Evolutionary conservation across 176 grass and related monocot genomes (phyloP).

Genomic region (Carex kokanica): DNA sequence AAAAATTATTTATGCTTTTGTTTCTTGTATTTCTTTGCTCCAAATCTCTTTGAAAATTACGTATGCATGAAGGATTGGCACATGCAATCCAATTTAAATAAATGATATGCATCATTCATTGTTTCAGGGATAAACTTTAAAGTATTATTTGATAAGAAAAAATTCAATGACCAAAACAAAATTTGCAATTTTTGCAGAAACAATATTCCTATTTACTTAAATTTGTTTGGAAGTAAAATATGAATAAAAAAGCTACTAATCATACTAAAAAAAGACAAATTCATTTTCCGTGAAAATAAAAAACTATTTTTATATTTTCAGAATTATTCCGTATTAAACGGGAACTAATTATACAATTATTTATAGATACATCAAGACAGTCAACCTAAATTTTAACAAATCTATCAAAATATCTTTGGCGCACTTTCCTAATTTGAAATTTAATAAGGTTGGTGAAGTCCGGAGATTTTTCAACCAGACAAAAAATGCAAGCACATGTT

Average conservation of each 20-base stretch:
- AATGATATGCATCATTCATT: background rate
- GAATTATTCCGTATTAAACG: background rate
- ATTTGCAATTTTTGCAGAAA: no score
- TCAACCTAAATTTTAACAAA: background rate
- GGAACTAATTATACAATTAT: no score
- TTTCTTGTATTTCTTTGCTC: background rate
- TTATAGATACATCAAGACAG: background rate
- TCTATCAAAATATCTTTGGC: background rate
- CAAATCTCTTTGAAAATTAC: no score
- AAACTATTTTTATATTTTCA: no score
- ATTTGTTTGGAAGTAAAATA: background rate
- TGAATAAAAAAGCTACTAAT: background rate
- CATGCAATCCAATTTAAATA: background rate
- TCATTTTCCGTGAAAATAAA: no score
- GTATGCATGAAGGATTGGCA: background rate
- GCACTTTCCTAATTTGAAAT: background rate
- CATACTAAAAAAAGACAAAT: no score
- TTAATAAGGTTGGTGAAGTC: background rate
- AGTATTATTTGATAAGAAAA: background rate
- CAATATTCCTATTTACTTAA: background rate
- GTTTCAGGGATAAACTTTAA: background rate
- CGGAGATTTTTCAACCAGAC: background rate
- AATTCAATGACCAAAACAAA: no score
- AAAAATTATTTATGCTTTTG: no score
- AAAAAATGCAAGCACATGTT: background rate